Conservation (phyloP, 257 asterid species). For the Solanum clarkiae region DNA sequence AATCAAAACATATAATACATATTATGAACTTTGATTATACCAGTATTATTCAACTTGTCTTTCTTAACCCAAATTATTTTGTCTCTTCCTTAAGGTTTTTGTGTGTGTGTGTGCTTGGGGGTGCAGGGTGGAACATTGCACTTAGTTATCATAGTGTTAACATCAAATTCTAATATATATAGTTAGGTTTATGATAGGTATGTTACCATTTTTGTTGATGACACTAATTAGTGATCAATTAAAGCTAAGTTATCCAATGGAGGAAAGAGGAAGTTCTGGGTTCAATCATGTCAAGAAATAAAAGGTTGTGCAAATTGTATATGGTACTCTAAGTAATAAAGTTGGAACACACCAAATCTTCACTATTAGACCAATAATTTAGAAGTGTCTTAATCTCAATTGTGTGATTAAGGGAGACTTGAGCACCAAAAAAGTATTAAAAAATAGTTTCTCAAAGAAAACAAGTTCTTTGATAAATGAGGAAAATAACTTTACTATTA, state of each 20-base stretch:
- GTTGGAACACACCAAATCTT: neutral
- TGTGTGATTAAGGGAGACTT: too few species aligned
- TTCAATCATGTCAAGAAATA: neutral
- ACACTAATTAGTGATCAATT: neutral
- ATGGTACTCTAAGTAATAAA: neutral
- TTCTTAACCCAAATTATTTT: neutral
- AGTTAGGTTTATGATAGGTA: neutral
- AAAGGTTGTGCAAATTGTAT: neutral
- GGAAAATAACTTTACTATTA: too few species aligned
- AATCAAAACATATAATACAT: neutral
- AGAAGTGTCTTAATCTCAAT: neutral
- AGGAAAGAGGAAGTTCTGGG: slow-evolving; percentile 1
- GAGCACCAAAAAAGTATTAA: too few species aligned
- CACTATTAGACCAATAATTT: neutral
- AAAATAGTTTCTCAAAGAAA: too few species aligned
- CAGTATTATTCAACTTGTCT: neutral
- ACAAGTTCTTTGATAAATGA: too few species aligned
- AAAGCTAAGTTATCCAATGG: neutral
- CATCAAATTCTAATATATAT: neutral
- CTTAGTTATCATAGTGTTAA: neutral
- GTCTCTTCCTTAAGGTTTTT: neutral
- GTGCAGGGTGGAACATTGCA: neutral
- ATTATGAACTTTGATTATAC: neutral
- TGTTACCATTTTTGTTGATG: neutral
- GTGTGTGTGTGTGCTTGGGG: too few species aligned